Conservation (phyloP, 1,139 yeast genomes). For the Yamadazyma siamensis region DNA sequence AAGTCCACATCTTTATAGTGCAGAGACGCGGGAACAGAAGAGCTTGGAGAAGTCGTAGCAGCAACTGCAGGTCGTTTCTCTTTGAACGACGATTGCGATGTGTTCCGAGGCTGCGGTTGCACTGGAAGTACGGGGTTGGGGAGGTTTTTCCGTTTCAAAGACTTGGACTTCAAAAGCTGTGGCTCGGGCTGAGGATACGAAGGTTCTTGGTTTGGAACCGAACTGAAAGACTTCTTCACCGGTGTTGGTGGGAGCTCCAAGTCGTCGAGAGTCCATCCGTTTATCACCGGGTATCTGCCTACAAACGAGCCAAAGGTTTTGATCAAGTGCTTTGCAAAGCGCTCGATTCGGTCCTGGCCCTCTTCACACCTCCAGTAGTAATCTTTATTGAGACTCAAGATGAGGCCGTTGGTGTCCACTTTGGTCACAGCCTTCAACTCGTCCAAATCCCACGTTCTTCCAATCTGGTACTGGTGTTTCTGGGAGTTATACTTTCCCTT, state of each 20-base stretch:
- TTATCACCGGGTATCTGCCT: conserved; percentile 60
- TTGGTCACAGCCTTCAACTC: conserved; percentile 60
- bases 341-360: conserved; percentile 55
- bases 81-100: conserved; percentile 9
- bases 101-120: conserved; percentile 17
- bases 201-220: conserved; percentile 12
- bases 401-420: conserved; percentile 53
- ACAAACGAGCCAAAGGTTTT: conserved; percentile 66
- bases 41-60: background rate
- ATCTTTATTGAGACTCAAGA: conserved; percentile 65
- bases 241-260: conserved; percentile 34
- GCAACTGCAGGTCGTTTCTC: background rate
- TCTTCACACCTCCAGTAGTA: conserved; percentile 85
- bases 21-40: background rate
- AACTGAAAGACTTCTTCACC: conserved; percentile 13
- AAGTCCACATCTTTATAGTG: conserved; percentile 37
- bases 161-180: conserved; percentile 22
- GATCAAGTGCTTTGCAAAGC: conserved; percentile 60
- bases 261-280: conserved; percentile 34
- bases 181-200: conserved; percentile 24
- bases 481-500: conserved; percentile 81
- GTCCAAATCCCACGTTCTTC: conserved; percentile 88
- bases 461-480: conserved; percentile 75
- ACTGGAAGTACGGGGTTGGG: conserved; percentile 25
- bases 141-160: conserved; percentile 24